Base-by-base conservation (phyloP, 73 alveolate species). In the Paramecium primaurelia region DNA sequence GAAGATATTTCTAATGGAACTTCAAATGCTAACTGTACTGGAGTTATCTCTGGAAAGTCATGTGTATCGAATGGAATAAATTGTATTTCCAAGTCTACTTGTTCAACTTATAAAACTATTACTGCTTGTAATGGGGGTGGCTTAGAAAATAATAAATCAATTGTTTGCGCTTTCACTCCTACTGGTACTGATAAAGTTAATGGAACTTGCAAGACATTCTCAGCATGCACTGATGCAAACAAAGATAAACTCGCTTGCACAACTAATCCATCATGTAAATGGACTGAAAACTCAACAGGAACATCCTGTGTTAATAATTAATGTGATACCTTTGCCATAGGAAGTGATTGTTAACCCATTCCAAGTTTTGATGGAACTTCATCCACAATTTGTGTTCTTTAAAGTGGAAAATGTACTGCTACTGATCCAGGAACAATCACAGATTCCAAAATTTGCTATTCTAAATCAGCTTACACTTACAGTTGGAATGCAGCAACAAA, bases 81-180 rank as follows among this genome's bases (percentile, higher is more conserved):
- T 38, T 77, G 90, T 22, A 77, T 77, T 6, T n/a, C 38, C 28
- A 77, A 45, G 8, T 20, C 68, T 12, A 30, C 68, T 16, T 77
- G 90, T 22, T 22, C 71, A 77, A 38, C 68, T 6, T 77, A 77
- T 22, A 77, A n/a, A 8, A 77, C 18, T 44, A 1, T 18, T 32
- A 32, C n/a, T 3, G 40, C 90, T 3, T 77, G 90, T 40, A 42
- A 38, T 20, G 90, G 90, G 20, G 90, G 90, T n/a, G 90, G 90
- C 12, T 18, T 34, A 30, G 86, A 71, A 18, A 51, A 20, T 6
- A 59, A 45, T 32, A 38, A 71, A 40, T 8, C 49, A 40, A 8
- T 10, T 40, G 49, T 49, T 26, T 80, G 91, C 45, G 91, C 91
- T 9, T 80, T 80, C 45, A 80, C 36, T 28, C 88, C 88, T 16